Percentiles rank a stretch among this genome's conserved stretches.
phyloP scores from a whole-genome alignment of 148 eudicot genomes.

The Rhododendron griersonianum region DNA sequence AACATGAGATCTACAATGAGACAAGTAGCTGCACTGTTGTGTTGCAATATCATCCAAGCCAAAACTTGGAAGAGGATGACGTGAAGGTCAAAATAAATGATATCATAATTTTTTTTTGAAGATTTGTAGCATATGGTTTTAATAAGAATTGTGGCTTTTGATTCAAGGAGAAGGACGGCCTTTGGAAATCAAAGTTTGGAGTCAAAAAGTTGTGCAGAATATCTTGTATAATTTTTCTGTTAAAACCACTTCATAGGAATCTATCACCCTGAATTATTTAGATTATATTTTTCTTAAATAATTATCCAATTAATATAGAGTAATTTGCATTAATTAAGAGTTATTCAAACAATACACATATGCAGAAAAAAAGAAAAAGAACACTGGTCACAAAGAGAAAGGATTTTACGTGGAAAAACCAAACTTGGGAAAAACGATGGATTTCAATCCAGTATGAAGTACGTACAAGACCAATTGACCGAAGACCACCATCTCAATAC shows the following conservation, averaged over 20 bases:
- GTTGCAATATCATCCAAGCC: not conserved
- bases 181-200: not conserved
- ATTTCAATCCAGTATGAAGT: not conserved
- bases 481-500: not conserved
- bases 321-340: not conserved
- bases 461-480: not conserved
- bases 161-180: not conserved
- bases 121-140: not conserved
- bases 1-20: not conserved
- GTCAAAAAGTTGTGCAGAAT: not conserved
- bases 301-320: not conserved
- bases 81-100: not conserved
- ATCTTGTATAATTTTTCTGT: not conserved
- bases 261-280: not conserved
- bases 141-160: not conserved
- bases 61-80: not conserved
- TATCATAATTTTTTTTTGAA: not conserved
- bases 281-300: not conserved
- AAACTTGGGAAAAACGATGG: not conserved
- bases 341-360: not conserved
- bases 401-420: not conserved
- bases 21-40: not conserved
- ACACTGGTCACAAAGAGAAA: not conserved
- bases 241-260: not conserved
- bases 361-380: not conserved